Evolutionary conservation across 139 green algal species (phyloP), one percentile per base, ranked within the genome.

Genomic region (Chlamydomonas incerta): DNA sequence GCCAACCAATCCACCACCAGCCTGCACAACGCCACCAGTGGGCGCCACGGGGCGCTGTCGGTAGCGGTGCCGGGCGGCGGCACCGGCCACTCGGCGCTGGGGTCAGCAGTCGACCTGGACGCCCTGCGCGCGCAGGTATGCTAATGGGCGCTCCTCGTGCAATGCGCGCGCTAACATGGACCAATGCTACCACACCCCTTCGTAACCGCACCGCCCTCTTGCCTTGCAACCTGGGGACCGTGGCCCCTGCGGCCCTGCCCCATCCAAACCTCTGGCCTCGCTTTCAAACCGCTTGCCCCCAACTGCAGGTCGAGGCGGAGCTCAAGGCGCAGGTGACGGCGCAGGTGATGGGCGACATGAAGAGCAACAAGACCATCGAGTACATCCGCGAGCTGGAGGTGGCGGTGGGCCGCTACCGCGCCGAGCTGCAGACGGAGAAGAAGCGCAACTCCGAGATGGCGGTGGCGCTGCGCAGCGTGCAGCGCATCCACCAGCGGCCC

Each of bases 361-460:
- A 46, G 28, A 79, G 57, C 18, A 77, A 92, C 28, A 73, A 88
- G 70, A 92, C 89, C 0, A 72, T 93, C 37, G 46, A 93, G 74
- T 93, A 93, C 87, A 93, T 93, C 57, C 67, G 87, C 8, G 80
- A 71, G 34, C 69, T 93, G 63, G 89, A 93, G 70, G 74, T 28
- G 41, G 52, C 87, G 55, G 66, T 92, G 67, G 55, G 57, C 15
- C 52, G 67, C 67, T 91, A 86, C 68, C 50, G 83, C 14, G 14
- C 67, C 6, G 70, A 72, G 84, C 31, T 85, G 81, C 81, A 79
- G 83, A 15, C 33, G 10, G 85, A 92, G 80, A 88, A 89, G 85
- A 83, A 80, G 79, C 84, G 80, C 46, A 88, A 55, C 80, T 23
- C 47, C 4, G 88, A 92, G 28, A 88, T 90, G 84, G 46, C n/a